A percentile compares a stretch with the other conserved stretches of the same genome.
These are phyloP conservation scores for Metschnikowia borealis DNA, from an alignment of 805 yeast species.

Conservation along the genomic window DNA sequence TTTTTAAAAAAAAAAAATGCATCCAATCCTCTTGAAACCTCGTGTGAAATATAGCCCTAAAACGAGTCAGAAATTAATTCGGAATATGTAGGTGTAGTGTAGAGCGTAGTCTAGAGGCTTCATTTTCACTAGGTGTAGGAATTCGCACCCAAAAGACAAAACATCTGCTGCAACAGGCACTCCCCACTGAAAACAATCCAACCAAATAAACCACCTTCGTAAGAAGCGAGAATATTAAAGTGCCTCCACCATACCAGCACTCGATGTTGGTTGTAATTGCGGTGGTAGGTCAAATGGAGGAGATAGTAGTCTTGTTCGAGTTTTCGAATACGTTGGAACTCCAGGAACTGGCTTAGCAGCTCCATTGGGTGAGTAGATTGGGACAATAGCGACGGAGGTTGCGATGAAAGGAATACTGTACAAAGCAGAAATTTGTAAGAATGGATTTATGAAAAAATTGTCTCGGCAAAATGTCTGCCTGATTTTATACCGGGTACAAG, in stretches of 20 bases:
- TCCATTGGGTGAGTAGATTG: neutral
- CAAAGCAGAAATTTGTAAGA: neutral
- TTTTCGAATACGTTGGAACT: constrained; percentile 1
- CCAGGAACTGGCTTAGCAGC: neutral
- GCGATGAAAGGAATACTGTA: neutral
- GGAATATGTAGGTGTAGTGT: no score
- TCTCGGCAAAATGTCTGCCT: neutral
- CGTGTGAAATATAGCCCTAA: no score
- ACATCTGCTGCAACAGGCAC: no score
- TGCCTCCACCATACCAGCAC: constrained; percentile 74
- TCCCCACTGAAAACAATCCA: no score
- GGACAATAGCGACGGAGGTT: neutral
- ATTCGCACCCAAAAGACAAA: no score
- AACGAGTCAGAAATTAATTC: no score
- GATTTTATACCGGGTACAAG: neutral
- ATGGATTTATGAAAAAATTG: neutral
- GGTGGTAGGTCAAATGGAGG: constrained; percentile 60
- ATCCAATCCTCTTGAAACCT: no score
- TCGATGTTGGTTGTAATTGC: constrained; percentile 75
- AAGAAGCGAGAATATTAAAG: constrained; percentile 45
- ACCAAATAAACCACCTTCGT: constrained; percentile 8
- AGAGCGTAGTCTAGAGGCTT: no score
- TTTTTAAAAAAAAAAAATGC: no score
- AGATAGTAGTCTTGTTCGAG: constrained; percentile 49
- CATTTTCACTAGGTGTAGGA: no score